Evolutionary conservation across 345 rosid genomes (phyloP), one percentile per base, ranked within the genome.

Genomic region (Erucastrum elatum): DNA sequence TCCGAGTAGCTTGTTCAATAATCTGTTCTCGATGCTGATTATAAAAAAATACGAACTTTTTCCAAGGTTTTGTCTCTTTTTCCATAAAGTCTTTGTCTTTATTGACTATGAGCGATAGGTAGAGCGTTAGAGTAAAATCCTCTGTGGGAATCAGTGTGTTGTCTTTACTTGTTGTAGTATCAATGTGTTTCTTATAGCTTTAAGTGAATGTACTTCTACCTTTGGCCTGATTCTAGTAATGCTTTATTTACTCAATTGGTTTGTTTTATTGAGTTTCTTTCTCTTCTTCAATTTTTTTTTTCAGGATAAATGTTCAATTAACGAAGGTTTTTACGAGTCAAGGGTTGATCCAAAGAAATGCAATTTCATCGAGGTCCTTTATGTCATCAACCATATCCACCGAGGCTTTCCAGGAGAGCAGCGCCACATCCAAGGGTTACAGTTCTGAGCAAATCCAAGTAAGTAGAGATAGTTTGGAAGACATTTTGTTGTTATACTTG

Each of bases 371-470:
- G 6, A 90, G 85, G 83, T 89, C 91, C 0, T 87, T 92, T 75
- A 81, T 88, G 93, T 90, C 97, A 6, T 82, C 97, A 13, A 83
- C 77, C 55, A 55, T 86, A 30, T 64, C 87, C 29, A 82, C 92
- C 1, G 98, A 93, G 63, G 82, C 91, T 35, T 65, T 80, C 62
- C 81, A 91, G 75, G 97, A 86, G 75, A 85, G 70, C 5, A 85
- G 70, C 5, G 68, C 83, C 2, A 80, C 82, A 75, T 90, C 95
- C 0, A 87, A 84, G 76, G 85, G 84, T 76, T 95, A 95, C 72
- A 85, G 91, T 64, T 90, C 99, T 7, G 94, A 91, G 72, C 98
- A 95, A 82, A 95, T 95, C 81, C 98, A 95, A 90, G 99, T 89
- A 60, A 72, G 16, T 33, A 31, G 64, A 2, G 41, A 5, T 71